phyloP scores from a whole-genome alignment of 805 yeast species.

The Wickerhamiella lipophila region DNA sequence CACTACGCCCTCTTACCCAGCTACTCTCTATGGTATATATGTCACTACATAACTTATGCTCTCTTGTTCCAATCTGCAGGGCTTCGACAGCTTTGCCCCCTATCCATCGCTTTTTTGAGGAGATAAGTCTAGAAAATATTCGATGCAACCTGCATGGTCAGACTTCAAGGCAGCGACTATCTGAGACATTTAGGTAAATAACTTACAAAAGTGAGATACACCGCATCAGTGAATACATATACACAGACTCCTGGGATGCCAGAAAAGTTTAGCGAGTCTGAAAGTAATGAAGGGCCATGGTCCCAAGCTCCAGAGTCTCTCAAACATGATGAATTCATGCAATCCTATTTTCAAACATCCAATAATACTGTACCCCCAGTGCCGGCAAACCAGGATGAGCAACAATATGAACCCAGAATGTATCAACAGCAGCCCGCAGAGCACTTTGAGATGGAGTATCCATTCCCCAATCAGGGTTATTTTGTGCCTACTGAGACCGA shows the following conservation, averaged over 20 bases:
- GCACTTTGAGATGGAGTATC: neutral
- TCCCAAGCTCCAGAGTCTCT: neutral
- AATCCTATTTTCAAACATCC: neutral
- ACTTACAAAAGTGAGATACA: constrained; percentile 4
- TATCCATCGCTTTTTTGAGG: neutral
- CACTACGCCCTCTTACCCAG: no score
- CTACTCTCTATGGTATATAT: no score
- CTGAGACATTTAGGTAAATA: constrained; percentile 11
- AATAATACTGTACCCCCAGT: neutral
- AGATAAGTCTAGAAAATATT: neutral
- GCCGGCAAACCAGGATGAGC: neutral
- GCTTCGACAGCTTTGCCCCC: neutral
- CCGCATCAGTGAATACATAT: constrained; percentile 1
- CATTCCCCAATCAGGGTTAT: neutral
- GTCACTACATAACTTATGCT: no score
- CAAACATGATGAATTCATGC: constrained; percentile 1
- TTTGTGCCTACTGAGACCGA: neutral
- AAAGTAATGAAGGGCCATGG: neutral
- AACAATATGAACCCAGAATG: neutral
- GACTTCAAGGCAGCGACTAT: neutral
- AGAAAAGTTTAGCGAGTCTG: constrained; percentile 1
- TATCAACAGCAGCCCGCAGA: neutral
- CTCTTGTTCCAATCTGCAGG: no score
- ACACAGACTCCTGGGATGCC: neutral
- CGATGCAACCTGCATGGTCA: neutral